Evolutionary conservation across 2,329 filamentous ascomycete genomes (phyloP), one percentile per base, ranked within the genome.

Genomic region (Talaromyces pinophilus): DNA sequence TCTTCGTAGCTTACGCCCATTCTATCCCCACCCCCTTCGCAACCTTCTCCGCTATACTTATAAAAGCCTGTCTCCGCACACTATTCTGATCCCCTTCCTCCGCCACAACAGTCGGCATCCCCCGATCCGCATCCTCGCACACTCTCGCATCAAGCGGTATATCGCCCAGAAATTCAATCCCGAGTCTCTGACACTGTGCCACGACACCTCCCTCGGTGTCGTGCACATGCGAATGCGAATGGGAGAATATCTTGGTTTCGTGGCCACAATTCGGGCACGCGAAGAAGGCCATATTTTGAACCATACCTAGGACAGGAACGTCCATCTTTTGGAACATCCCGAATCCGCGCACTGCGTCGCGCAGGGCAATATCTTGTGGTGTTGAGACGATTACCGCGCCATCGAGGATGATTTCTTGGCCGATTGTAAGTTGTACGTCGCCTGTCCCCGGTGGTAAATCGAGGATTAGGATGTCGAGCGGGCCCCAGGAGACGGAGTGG

Each of bases 361-460:
- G 92, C 1, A 97, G 86, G 1, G 94, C 92, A 33, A 99, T 87
- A 62, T 96, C 92, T 77, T 99, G 95, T 2, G 95, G 95, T 0
- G 95, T 99, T 0, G 92, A 95, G 1, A 99, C 89, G 42, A 99
- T 92, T 17, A 98, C 83, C 0, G 76, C 81, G 84, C 93, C 94
- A 71, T 96, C 92, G 2, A 99, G 82, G n/a, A 91, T 83, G 11
- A 99, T 85, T 80, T 97, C 94, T 77, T 99, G 95, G 17, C 92
- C 94, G 68, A 99, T 95, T n/a, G 92, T 97, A 70, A 99, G 84
- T 75, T 99, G 95, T 0, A 94, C 94, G 74, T 99, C 95, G 28
- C 95, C 95, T 0, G 95, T 99, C 2, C 95, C 95, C 0, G 95
- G 95, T 0, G 95, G 95, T 59, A 99, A 80, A 76, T 99, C 95